Evolutionary conservation across 768 basidiomycete species (phyloP), one percentile per base, ranked within the genome.

Genomic region (Mycena vitilis): DNA sequence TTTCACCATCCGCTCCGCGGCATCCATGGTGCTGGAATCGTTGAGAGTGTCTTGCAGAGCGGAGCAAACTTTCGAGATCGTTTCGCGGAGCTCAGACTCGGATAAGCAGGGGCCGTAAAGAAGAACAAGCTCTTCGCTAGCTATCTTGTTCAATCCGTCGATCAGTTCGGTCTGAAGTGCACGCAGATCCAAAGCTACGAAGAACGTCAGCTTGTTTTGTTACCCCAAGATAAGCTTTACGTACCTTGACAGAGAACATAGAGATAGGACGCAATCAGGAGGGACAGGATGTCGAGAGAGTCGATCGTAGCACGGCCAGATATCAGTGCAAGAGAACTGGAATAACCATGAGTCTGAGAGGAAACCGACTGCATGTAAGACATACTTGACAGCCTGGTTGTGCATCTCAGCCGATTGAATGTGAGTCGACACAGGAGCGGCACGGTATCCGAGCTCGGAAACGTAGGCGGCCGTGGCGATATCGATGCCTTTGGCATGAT

Each of bases 391-490:
- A 51, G 95, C 92, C 78, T 96, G 95, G 73, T 96, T 96, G 75
- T 95, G 93, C 92, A 95, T 94, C 80, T 96, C 94, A 1, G 94
- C 94, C 2, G 91, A 91, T 74, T 95, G 93, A 56, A 94, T 88
- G 72, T 92, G 91, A 0, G 93, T 93, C 4, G 91, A 91, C 13
- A 95, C 94, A 0, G 95, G 94, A 80, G 88, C 93, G 22, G 92
- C 94, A 30, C 95, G 85, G 74, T 86, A 90, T 36, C 94, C 94
- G 38, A 96, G 86, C 78, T 96, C 95, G 53, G 90, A 84, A 3
- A 90, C 86, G 75, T 96, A 95, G 0, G 95, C 90, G 11, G 95
- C 94, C 7, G 88, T 85, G 49, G 90, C 92, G 68, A 96, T 95
- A 72, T 96, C 95, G 44, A 95, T 81, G 3, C 95, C 95, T 80